Evolutionary conservation across 2,329 filamentous ascomycete species (phyloP), one percentile per base, ranked within the genome.

Genomic region (Diaporthe capsici): DNA sequence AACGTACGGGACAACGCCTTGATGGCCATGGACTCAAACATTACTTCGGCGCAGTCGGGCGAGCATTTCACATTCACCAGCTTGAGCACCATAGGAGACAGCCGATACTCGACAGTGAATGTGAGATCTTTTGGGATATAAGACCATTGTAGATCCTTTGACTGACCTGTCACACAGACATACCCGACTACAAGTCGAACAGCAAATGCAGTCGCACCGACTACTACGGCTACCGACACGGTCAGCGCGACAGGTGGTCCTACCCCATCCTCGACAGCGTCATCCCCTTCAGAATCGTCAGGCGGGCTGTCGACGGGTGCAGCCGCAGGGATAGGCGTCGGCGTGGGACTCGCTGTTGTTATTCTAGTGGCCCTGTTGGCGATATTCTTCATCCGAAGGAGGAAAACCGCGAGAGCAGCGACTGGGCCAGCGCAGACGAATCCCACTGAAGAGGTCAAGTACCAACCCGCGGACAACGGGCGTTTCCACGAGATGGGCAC

Each of bases 21-120:
- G 17, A 71, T 71, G 72, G 51, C 42, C 4, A 53, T 74, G 53
- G 44, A 74, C 28, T 74, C 72, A 12, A 74, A 74, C 15, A 71
- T 71, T n/a, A 60, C 49, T 1, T 20, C 72, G 8, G 72, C 25
- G n/a, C 53, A 70, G 42, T 5, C 22, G 17, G 72, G 72, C 17
- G 63, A 74, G 53, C 72, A 74, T 28, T 74, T 51, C 58, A 60
- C 37, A 10, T 74, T 74, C n/a, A n/a, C 53, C 31, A 71, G 63
- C 39, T 51, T 74, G 20, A 71, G 63, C 28, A 58, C 65, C 6
- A 74, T 74, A 28, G n/a, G 58, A 20, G 44, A 74, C 15, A 37
- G 44, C 10, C 34, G 44, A 17, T 74, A 71, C n/a, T 61, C 63
- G 4, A 71, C 63, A 4, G 9, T 55, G 1, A 61, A 74, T 34